Evolutionary conservation across 139 green algal species (phyloP), one percentile per base, ranked within the genome.

Genomic region (Spirogloea muscicola): DNA sequence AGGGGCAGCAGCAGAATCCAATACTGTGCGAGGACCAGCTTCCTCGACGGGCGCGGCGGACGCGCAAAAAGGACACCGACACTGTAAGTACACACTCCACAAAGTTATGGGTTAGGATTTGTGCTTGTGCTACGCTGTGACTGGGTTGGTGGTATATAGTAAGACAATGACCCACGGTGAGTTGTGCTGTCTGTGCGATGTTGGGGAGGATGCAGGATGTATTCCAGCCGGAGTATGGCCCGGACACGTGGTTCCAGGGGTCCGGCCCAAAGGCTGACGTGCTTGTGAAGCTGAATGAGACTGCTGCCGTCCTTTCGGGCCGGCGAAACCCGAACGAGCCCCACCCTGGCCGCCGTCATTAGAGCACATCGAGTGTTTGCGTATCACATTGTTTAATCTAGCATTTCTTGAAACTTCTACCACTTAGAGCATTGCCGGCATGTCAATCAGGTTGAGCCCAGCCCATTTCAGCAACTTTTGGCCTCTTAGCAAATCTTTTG

Each of bases 21-120:
- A 91, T 97, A 39, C 85, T 97, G 75, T 76, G 89, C 0, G 92
- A 97, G 82, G 92, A 97, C 76, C 81, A 93, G 62, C 82, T 96
- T 63, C 71, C 67, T 29, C 10, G 25, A 27, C 49, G 66, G 33
- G 0, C 21, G 27, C 4, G 29, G 48, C 27, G 18, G 49, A 49
- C 57, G 29, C 49, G 33, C 66, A 18, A 10, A 74, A 33, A 64
- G 27, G 33, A 37, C 39, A 69, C 10, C 10, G 18, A 61, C 7
- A 69, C 27, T 61, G n/a, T 51, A 13, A 7, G 6, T 58, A n/a
- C 29, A 7, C 27, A 69, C 18, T 25, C 59, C 60, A 61, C 7
- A 25, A 25, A 25, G 9, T 25, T 69, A 13, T 10, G 59, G 21
- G 9, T 58, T 31, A 69, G 59, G 60, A 60, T 10, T 6, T 25